Percentiles rank a stretch among this genome's conserved stretches.
Conservation (phyloP, 192 early-diverging fungal species). For the Funneliformis geosporum region DNA sequence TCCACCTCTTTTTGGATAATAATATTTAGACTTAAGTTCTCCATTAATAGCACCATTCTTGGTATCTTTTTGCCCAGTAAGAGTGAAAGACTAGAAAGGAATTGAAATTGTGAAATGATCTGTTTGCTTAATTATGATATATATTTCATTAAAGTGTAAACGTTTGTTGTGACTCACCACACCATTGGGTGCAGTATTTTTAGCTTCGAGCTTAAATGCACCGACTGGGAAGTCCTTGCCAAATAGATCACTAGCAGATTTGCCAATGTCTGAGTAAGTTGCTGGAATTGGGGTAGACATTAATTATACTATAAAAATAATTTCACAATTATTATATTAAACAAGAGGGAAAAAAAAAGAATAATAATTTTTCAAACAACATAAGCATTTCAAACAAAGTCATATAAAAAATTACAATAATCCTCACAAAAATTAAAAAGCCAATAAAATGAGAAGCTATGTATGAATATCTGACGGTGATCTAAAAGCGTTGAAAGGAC, state of each 20-base stretch:
- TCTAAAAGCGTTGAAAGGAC: no score
- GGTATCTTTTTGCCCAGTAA: constrained; percentile 90
- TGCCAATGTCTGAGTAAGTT: constrained; percentile 92
- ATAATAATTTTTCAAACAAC: neutral
- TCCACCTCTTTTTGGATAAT: constrained; percentile 90
- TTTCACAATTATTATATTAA: neutral
- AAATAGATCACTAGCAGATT: constrained; percentile 92
- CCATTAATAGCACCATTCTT: constrained; percentile 93
- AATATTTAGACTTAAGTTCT: constrained; percentile 98
- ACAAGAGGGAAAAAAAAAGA: neutral
- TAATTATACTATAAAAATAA: constrained; percentile 12
- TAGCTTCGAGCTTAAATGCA: constrained; percentile 93
- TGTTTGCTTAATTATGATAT: neutral
- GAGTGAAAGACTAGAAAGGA: constrained; percentile 82
- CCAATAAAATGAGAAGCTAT: neutral
- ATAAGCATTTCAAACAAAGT: no score
- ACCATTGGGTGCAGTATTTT: constrained; percentile 94
- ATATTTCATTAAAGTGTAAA: neutral
- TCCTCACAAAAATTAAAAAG: neutral
- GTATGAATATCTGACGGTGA: neutral
- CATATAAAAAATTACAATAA: neutral
- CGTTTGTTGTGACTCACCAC: constrained; percentile 67
- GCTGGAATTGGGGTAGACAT: constrained; percentile 62
- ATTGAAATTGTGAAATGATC: neutral
- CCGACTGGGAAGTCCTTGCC: constrained; percentile 97